Evolutionary conservation across 2,329 filamentous ascomycete genomes (phyloP).

Genomic region (Pseudogymnoascus sp.): DNA sequence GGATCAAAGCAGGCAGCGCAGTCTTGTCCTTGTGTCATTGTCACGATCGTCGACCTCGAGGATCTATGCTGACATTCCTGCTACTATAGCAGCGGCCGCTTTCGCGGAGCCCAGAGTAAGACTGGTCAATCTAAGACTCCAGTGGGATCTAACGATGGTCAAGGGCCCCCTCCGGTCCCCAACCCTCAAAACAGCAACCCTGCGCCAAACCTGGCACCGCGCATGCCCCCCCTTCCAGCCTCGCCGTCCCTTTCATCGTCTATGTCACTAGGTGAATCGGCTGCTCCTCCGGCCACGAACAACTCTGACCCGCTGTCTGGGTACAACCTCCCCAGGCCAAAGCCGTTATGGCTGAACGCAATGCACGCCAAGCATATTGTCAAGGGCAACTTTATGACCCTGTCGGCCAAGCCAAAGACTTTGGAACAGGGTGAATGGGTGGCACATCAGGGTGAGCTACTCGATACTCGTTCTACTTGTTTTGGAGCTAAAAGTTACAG

Average conservation of each 20-base stretch:
- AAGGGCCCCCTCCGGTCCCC: slow-evolving; percentile 38
- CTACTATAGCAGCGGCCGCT: slow-evolving; percentile 44
- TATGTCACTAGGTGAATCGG: slow-evolving; percentile 57
- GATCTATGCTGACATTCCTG: slow-evolving; percentile 18
- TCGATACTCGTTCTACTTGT: neutral
- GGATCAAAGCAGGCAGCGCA: neutral
- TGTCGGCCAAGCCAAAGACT: slow-evolving; percentile 86
- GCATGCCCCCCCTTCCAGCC: slow-evolving; percentile 52
- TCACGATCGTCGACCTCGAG: neutral
- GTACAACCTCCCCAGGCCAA: slow-evolving; percentile 56
- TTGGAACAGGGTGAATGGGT: slow-evolving; percentile 94
- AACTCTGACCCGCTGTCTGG: slow-evolving; percentile 49
- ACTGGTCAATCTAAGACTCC: slow-evolving; percentile 45
- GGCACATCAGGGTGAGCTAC: slow-evolving; percentile 72
- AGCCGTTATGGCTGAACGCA: slow-evolving; percentile 67
- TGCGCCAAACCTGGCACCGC: slow-evolving; percentile 44
- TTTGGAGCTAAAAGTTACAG: slow-evolving; percentile 35
- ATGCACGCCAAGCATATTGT: slow-evolving; percentile 78
- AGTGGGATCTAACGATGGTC: slow-evolving; percentile 36
- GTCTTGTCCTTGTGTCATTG: neutral
- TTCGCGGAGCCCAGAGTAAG: slow-evolving; percentile 47
- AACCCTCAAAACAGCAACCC: slow-evolving; percentile 42
- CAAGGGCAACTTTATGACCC: slow-evolving; percentile 94
- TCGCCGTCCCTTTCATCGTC: slow-evolving; percentile 57
- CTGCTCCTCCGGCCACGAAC: slow-evolving; percentile 21